Percentiles rank a stretch among this genome's conserved stretches.
Conservation (phyloP, 2,329 filamentous ascomycete genomes). For the Leptoxyphium fumago region DNA sequence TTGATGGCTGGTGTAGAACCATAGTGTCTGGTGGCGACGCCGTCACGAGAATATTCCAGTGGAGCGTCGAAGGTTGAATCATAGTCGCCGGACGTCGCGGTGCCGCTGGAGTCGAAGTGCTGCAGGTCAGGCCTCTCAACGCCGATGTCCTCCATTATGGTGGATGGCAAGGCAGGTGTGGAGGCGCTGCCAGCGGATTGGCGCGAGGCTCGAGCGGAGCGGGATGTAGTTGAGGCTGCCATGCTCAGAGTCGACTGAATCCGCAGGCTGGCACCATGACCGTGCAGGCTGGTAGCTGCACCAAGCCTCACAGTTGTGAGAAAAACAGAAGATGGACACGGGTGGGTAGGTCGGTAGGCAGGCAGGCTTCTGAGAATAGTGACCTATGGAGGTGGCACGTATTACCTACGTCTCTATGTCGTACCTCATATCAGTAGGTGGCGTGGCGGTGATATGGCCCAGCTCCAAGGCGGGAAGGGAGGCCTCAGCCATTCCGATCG, state of each 20-base stretch:
- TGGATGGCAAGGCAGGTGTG: constrained; percentile 1
- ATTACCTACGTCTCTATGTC: too few relatives aligned
- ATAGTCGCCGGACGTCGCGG: constrained; percentile 13
- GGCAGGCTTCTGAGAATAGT: too few relatives aligned
- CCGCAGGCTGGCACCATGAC: too few relatives aligned
- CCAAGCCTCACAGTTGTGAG: too few relatives aligned
- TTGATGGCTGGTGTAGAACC: not conserved
- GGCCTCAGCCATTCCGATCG: too few relatives aligned
- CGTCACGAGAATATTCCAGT: constrained; percentile 12
- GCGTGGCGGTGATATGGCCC: too few relatives aligned
- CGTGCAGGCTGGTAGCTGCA: too few relatives aligned
- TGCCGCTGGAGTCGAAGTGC: constrained; percentile 18
- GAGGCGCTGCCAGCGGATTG: not conserved
- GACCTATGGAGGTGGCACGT: too few relatives aligned
- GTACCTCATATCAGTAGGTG: too few relatives aligned
- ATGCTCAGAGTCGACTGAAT: not conserved
- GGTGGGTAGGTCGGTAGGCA: too few relatives aligned
- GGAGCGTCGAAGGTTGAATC: constrained; percentile 9
- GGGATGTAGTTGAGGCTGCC: not conserved
- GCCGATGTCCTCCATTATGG: constrained; percentile 20
- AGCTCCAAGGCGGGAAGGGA: too few relatives aligned
- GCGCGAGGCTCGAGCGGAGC: not conserved
- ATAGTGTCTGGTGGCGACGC: constrained; percentile 10
- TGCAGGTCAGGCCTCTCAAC: constrained; percentile 16
- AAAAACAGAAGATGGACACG: too few relatives aligned